Evolutionary conservation across 2,329 filamentous ascomycete genomes (phyloP), one percentile per base, ranked within the genome.

Genomic region (Anthostomella pinea): DNA sequence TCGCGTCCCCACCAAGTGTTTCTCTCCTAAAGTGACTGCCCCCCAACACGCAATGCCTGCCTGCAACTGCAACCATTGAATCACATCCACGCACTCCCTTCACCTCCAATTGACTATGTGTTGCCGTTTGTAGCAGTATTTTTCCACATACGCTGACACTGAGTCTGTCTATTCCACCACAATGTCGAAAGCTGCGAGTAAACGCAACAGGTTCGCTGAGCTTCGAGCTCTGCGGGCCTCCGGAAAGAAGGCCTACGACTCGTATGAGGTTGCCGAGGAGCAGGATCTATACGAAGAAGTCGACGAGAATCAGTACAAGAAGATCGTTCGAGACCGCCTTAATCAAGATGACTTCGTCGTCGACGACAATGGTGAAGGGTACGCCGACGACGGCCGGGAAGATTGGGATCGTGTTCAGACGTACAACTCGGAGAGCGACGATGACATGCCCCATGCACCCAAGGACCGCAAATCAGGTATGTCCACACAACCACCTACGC

Each of bases 341-440:
- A 87, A 97, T 58, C 76, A 95, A 56, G 93, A 98, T 54, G 93
- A 98, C 67, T 98, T 98, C 57, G 91, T 98, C 34, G 90, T 98
- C 42, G 93, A 97, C 69, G 93, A 98, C 68, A 95, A 96, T 68
- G 91, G 91, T 57, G 88, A 91, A 60, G 91, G 93, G 23, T 98
- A 98, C 57, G 91, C 88, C 49, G 91, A 97, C 60, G 93, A 97
- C 58, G 93, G 93, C 43, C 83, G 93, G 37, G 90, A 95, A 66
- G 93, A 97, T 54, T 91, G 91, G 90, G 82, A 91, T 64, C 79
- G 85, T 52, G 75, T 83, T 48, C 70, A 73, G 49, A 73, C 73
- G 41, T 69, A 78, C 58, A 76, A 83, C 45, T 85, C 82, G 22
- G 88, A 93, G 43, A 90, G 81, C 44, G 87, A 94, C 26, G 83